Evolutionary conservation across 2,329 filamentous ascomycete genomes (phyloP).

Genomic region (Cytospora leucostoma): DNA sequence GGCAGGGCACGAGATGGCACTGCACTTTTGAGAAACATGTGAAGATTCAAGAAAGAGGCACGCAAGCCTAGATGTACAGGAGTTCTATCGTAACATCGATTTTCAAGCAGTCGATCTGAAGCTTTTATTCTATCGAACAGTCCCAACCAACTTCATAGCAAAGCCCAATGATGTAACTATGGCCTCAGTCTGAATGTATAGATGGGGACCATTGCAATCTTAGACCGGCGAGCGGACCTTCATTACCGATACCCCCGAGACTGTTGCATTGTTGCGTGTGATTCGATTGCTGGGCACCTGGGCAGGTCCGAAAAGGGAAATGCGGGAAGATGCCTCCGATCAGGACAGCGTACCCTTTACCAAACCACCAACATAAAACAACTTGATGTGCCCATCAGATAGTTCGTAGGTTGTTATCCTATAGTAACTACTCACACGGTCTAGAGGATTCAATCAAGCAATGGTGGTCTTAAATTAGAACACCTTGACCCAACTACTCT

Average conservation of each 20-base stretch:
- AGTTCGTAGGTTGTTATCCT: not conserved
- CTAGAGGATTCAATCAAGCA: not conserved
- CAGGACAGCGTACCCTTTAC: constrained; percentile 36
- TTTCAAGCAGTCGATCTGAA: too few relatives aligned
- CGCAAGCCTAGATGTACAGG: too few relatives aligned
- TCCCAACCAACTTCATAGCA: not conserved
- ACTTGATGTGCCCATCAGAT: not conserved
- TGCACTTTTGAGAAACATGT: too few relatives aligned
- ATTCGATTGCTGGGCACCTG: not conserved
- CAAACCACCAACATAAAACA: constrained; percentile 1
- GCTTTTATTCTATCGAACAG: too few relatives aligned
- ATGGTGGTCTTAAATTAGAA: too few relatives aligned
- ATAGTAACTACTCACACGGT: not conserved
- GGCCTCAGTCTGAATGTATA: too few relatives aligned
- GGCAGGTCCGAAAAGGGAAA: constrained; percentile 31
- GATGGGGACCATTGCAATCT: too few relatives aligned
- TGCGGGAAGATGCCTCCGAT: constrained; percentile 36
- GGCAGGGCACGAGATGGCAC: too few relatives aligned
- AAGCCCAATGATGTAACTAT: too few relatives aligned
- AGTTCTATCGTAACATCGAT: too few relatives aligned
- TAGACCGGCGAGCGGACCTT: not conserved
- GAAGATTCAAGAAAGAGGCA: too few relatives aligned
- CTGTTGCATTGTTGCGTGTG: not conserved
- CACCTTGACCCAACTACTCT: constrained; percentile 22
- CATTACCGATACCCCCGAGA: not conserved